phyloP scores from a whole-genome alignment of 805 yeast species.

The Hanseniaspora nectarophila region DNA sequence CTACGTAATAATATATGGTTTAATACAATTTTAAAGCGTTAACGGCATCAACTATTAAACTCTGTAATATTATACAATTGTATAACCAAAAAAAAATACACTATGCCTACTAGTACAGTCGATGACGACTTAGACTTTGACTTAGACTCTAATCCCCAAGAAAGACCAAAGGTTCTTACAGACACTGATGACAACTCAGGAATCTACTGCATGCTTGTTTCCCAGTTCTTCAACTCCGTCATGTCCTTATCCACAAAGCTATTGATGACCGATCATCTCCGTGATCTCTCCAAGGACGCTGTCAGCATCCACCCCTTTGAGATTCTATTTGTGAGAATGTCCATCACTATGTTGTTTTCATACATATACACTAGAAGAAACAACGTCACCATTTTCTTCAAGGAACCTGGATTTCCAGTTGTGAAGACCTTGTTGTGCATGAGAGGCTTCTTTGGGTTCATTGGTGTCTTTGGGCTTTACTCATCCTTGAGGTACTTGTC shows the following conservation, averaged over 20 bases:
- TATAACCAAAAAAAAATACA: too few species aligned
- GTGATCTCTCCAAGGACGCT: constrained; percentile 37
- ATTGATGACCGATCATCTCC: constrained; percentile 46
- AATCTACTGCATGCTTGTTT: constrained; percentile 40
- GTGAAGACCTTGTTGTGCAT: constrained; percentile 41
- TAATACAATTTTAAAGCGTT: too few species aligned
- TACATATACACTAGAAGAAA: constrained; percentile 41
- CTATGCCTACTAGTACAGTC: too few species aligned
- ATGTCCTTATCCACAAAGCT: constrained; percentile 69
- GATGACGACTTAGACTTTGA: neutral
- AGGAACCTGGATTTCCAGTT: constrained; percentile 58
- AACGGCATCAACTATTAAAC: too few species aligned
- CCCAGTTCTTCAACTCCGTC: constrained; percentile 63
- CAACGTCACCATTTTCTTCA: constrained; percentile 37
- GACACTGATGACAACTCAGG: constrained; percentile 37
- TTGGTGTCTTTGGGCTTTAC: constrained; percentile 72
- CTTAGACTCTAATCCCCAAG: neutral
- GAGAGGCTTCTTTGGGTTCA: constrained; percentile 63
- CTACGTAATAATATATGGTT: too few species aligned
- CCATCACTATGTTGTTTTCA: constrained; percentile 53
- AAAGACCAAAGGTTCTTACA: neutral
- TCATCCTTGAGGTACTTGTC: constrained; percentile 61
- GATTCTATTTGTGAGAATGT: constrained; percentile 66
- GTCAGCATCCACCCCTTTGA: constrained; percentile 55
- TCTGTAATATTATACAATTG: too few species aligned